Evolutionary conservation across 331 rosid genomes (phyloP), one percentile per base, ranked within the genome.

Genomic region (Malus hybrid): DNA sequence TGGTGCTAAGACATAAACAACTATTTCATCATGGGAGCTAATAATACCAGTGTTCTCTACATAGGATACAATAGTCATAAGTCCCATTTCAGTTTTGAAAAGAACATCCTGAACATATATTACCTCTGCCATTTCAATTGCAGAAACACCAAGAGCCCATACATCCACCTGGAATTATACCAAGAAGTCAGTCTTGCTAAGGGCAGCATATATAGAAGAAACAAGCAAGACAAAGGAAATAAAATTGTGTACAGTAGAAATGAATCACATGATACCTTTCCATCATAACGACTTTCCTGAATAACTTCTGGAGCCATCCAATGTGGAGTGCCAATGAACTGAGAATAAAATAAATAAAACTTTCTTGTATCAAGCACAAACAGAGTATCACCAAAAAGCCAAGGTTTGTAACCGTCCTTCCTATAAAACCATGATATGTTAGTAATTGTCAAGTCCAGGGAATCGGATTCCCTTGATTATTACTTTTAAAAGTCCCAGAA

Each of bases 291-390:
- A 81, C 96, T 95, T 87, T 95, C 99, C 79, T 94, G 99, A 89
- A 94, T 94, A 78, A 94, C 99, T 87, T 94, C 97, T 1, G 99
- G 99, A 84, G 99, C 99, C 99, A 94, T 94, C 99, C 99, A 94
- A 85, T 94, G 99, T 48, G 99, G 99, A 48, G 99, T 94, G 77
- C 99, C 99, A 67, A 94, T 94, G 89, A 92, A 94, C 99, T 94
- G 90, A 55, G 80, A 82, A 69, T 73, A 80, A 80, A 67, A 81
- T 52, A 75, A 66, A 83, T 24, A 36, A n/a, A 50, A 73, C 46
- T 71, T 63, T 67, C 76, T 46, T 32, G 62, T 42, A 75, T 50
- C 73, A 73, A 33, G 65, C 46, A 74, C 39, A 65, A 70, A 74
- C 31, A 65, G 57, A 66, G 48, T 65, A 64, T 73, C 74, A 80